Evolutionary conservation across 768 basidiomycete genomes (phyloP).

Genomic region (Cytidiella melzeri): DNA sequence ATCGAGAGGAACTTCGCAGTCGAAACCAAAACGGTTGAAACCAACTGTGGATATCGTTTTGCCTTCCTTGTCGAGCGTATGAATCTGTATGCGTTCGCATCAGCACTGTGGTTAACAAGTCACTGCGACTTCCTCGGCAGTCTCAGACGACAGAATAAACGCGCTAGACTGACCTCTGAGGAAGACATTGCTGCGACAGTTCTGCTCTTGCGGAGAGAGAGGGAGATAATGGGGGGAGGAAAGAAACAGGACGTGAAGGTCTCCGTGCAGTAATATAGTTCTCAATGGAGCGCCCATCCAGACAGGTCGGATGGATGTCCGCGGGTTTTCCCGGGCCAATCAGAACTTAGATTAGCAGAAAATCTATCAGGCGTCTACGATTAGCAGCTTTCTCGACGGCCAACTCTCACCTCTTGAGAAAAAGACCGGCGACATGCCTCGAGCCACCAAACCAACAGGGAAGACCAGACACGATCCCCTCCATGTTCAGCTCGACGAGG

Average conservation of each 20-base stretch:
- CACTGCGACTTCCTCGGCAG: too few relatives aligned
- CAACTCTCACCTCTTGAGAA: conserved; percentile 8
- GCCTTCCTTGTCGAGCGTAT: conserved; percentile 68
- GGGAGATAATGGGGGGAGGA: background rate
- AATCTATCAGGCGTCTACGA: background rate
- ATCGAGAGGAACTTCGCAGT: conserved; percentile 77
- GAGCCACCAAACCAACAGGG: conserved; percentile 42
- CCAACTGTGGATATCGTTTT: conserved; percentile 76
- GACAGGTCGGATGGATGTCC: background rate
- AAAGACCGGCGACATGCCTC: conserved; percentile 48
- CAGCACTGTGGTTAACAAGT: conserved; percentile 6
- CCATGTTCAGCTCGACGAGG: conserved; percentile 74
- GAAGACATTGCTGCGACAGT: background rate
- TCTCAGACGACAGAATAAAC: background rate
- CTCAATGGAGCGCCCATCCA: background rate
- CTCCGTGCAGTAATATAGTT: background rate
- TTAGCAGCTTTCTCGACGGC: conserved; percentile 3
- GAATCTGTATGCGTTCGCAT: conserved; percentile 38
- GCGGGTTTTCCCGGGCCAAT: conserved; percentile 4
- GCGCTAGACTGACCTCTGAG: background rate
- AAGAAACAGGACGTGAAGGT: conserved; percentile 4
- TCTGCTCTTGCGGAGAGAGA: conserved; percentile 1
- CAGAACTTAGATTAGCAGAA: background rate
- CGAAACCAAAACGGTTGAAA: conserved; percentile 82
- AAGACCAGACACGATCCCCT: conserved; percentile 84